Conservation (phyloP, 1,284 basidiomycete genomes). For the Wallemia hederae region DNA sequence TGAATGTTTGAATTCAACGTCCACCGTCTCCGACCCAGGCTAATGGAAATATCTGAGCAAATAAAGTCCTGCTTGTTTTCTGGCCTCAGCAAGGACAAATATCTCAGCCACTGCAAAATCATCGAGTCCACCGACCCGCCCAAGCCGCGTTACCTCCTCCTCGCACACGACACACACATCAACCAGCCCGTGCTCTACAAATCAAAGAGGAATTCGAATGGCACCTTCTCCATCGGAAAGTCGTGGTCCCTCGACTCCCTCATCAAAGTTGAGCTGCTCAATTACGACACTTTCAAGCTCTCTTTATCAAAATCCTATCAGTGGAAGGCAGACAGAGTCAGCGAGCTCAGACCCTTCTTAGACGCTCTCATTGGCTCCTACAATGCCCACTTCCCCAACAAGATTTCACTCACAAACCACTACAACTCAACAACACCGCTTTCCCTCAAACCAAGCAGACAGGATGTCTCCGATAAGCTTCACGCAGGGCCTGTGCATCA, state of each 20-base stretch:
- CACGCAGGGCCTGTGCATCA: too few relatives aligned
- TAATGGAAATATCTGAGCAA: neutral
- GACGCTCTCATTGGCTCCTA: neutral
- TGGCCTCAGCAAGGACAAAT: neutral
- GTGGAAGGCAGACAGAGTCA: neutral
- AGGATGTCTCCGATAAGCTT: too few relatives aligned
- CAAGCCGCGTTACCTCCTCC: conserved; percentile 10
- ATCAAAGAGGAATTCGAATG: conserved; percentile 81
- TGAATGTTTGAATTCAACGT: neutral
- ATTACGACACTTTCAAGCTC: conserved; percentile 7
- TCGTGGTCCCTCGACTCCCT: conserved; percentile 73
- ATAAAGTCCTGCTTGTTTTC: neutral
- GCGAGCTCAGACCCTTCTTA: neutral
- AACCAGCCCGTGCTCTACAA: conserved; percentile 35
- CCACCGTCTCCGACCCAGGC: too few relatives aligned
- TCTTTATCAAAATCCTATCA: neutral
- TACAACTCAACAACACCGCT: conserved; percentile 49
- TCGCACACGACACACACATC: conserved; percentile 9
- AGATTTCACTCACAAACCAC: conserved; percentile 5
- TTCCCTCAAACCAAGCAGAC: too few relatives aligned
- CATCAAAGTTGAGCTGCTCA: conserved; percentile 39
- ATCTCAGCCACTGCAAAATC: neutral
- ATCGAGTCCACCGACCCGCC: conserved; percentile 4
- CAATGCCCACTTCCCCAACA: neutral
- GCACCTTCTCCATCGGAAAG: conserved; percentile 88